Evolutionary conservation across 2,329 filamentous ascomycete genomes (phyloP), one percentile per base, ranked within the genome.

Genomic region (Massarina eburnea): DNA sequence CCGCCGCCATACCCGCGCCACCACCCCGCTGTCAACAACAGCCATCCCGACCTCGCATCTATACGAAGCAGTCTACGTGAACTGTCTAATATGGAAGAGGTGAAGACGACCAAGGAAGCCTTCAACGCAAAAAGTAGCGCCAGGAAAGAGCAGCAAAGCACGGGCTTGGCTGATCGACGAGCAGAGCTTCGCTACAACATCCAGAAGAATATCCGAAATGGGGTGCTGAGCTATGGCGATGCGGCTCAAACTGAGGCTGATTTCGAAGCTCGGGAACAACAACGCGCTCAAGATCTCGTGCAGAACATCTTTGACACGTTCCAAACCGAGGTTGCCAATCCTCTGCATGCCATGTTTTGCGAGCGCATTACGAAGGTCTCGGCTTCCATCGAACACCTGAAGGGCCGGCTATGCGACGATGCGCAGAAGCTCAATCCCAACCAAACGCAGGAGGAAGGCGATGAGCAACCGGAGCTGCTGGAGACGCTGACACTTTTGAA

Each of bases 401-500:
- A 84, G 20, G 80, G 80, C 8, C 84, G 85, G 34, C 77, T 96
- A 1, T 88, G 87, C 49, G 84, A 83, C 41, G 86, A 89, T 51
- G 86, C 81, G 46, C 86, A 81, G 64, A 76, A 79, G 35, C 76
- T 80, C 3, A 82, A 84, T 52, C 87, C 91, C 0, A 92, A 95
- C 61, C 83, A 90, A 68, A 87, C 91, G 0, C 91, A 96, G 67
- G 91, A 96, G 69, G 92, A 96, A 72, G 92, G 94, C 15, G 92
- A 97, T 58, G 92, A 96, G 67, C 85, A 91, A 65, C 94, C 94
- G 0, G 94, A 99, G 70, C 79, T 97, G 0, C 76, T 97, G 2
- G 94, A 99, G 70, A 95, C 96, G 71, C 78, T 99, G 10, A 97
- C 92, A 0, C 81, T 96, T 38, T 78, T 97, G 12, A 99, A 97